Evolutionary conservation across 2,329 filamentous ascomycete genomes (phyloP).

Genomic region (Aureobasidium mangrovei): DNA sequence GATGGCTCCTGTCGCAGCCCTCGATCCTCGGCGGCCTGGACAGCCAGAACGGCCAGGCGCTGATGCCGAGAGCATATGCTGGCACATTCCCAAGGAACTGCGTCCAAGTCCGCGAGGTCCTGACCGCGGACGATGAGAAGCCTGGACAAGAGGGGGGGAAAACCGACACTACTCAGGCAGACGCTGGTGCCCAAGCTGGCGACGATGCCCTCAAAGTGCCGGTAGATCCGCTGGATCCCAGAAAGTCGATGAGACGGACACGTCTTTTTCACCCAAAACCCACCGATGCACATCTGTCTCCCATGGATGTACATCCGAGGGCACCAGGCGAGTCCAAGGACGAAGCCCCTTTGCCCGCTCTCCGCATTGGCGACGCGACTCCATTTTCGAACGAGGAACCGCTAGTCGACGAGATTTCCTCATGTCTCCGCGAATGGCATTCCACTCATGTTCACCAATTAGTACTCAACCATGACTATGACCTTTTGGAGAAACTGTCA

Average conservation of each 20-base stretch:
- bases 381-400: slow-evolving; percentile 83
- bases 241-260: slow-evolving; percentile 1
- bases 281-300: slow-evolving; percentile 1
- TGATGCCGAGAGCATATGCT: slow-evolving; percentile 95
- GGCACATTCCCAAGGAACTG: slow-evolving; percentile 94
- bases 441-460: slow-evolving; percentile 93
- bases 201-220: not conserved
- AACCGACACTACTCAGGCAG: not conserved
- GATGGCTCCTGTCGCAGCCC: slow-evolving; percentile 89
- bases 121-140: slow-evolving; percentile 54
- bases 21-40: slow-evolving; percentile 87
- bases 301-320: slow-evolving; percentile 32
- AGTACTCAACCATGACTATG: slow-evolving; percentile 73
- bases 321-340: slow-evolving; percentile 66
- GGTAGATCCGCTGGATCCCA: not conserved
- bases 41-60: slow-evolving; percentile 80
- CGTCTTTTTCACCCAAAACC: not conserved
- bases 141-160: slow-evolving; percentile 15
- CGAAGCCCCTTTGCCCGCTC: slow-evolving; percentile 87
- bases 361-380: slow-evolving; percentile 96
- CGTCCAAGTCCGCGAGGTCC: slow-evolving; percentile 86
- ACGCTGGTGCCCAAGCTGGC: not conserved
- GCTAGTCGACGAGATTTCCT: slow-evolving; percentile 93
- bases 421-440: slow-evolving; percentile 95
- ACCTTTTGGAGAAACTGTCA: slow-evolving; percentile 70